Evolutionary conservation across 2,329 filamentous ascomycete species (phyloP), one percentile per base, ranked within the genome.

Genomic region (Elsinoe perseae): DNA sequence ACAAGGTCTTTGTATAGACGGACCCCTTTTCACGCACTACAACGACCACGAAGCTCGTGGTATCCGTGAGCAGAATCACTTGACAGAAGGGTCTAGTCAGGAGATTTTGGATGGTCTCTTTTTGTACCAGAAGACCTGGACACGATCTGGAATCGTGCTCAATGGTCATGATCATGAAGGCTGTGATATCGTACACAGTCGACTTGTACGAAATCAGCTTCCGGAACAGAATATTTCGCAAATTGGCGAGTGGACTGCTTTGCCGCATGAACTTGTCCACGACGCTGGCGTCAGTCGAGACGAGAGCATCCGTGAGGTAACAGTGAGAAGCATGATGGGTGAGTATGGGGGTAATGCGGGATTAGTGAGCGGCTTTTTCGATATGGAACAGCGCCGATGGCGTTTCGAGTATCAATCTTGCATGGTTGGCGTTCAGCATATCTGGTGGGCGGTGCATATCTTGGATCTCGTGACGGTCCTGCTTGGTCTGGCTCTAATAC

Each of bases 311-410:
- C 79, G 92, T 25, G 93, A 98, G 72, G 83, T 97, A 61, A 98
- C 93, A 0, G 87, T 98, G 1, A 84, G 91, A 58, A 95, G 89
- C 70, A 97, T 98, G 90, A 98, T 98, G 93, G 93, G 93, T 56
- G 87, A 88, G 57, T 98, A 87, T 70, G 85, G 83, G n/a, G 93
- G 93, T 18, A 93, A 96, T 68, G 89, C 90, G 0, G 93, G 90
- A 0, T 76, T 98, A 40, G 72, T 98, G 38, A 93, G 87, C 60
- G 79, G 87, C 0, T 98, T 92, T 92, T 97, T 92, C 66, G 89
- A 97, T 68, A 70, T 80, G 56, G 75, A 78, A 2, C 70, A 72
- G 1, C 84, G 82, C 76, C 82, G 87, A 68, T 98, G 93, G 93
- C 79, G 79, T 61, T 87, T 87, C 62, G 88, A 92, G 63, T 93